A percentile compares a stretch with the other conserved stretches of the same genome.
Evolutionary conservation across 345 rosid genomes (phyloP).

Genomic region (Mercurialis annua): DNA sequence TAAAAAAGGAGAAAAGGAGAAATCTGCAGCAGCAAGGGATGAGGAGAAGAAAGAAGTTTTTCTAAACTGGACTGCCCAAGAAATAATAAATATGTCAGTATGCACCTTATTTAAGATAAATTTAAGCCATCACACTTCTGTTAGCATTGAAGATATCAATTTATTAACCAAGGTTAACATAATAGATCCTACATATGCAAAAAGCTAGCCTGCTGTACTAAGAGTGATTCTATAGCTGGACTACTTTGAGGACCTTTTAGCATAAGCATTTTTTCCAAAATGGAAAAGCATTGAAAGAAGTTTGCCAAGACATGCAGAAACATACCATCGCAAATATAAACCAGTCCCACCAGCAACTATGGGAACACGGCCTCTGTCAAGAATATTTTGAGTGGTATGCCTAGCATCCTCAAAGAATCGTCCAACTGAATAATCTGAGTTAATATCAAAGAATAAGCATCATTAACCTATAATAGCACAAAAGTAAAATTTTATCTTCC

Average conservation of each 20-base stretch:
- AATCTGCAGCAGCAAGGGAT: too few relatives aligned
- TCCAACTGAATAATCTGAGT: conserved; percentile 87
- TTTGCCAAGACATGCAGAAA: not conserved
- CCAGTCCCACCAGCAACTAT: conserved; percentile 94
- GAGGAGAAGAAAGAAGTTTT: not conserved
- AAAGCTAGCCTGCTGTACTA: not conserved
- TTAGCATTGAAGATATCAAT: not conserved
- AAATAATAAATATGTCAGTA: not conserved
- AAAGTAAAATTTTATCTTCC: conserved; percentile 2
- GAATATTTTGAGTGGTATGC: conserved; percentile 62
- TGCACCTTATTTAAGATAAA: not conserved
- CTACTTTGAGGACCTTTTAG: not conserved
- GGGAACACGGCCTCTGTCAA: conserved; percentile 59
- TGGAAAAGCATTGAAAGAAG: not conserved
- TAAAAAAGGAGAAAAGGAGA: not conserved
- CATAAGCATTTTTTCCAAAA: not conserved
- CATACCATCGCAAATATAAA: conserved; percentile 85
- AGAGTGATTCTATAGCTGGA: not conserved
- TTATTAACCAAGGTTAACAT: not conserved
- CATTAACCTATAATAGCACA: not conserved
- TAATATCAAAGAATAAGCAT: not conserved
- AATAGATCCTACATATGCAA: not conserved
- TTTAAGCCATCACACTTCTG: not conserved
- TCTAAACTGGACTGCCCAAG: not conserved
- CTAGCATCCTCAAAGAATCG: conserved; percentile 70